Conservation (phyloP, 768 basidiomycete species). For the Lanmaoa rubissima region DNA sequence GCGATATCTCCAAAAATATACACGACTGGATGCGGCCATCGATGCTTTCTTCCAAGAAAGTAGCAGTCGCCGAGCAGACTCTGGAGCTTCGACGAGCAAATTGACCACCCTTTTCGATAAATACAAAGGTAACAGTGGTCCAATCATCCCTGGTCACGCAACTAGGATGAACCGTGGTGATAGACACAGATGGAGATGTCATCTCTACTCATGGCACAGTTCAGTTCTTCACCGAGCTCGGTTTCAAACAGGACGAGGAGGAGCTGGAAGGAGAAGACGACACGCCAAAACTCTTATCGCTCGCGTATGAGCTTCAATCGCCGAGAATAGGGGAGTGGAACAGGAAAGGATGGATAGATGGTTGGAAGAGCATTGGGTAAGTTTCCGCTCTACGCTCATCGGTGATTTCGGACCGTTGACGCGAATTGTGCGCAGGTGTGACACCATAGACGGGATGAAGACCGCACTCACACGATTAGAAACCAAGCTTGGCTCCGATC, state of each 20-base stretch:
- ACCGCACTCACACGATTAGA: slow-evolving; percentile 52
- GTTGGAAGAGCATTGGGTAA: slow-evolving; percentile 74
- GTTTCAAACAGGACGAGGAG: slow-evolving; percentile 33
- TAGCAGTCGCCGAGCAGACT: slow-evolving; percentile 2
- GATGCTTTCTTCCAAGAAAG: slow-evolving; percentile 67
- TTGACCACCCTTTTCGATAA: slow-evolving; percentile 58
- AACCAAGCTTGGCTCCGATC: slow-evolving; percentile 58
- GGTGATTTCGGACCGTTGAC: slow-evolving; percentile 4
- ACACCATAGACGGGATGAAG: slow-evolving; percentile 63
- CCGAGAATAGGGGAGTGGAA: slow-evolving; percentile 72
- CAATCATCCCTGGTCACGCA: background rate
- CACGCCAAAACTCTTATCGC: slow-evolving; percentile 67
- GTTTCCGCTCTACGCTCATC: slow-evolving; percentile 23
- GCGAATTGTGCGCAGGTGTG: slow-evolving; percentile 46
- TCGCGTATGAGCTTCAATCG: slow-evolving; percentile 81
- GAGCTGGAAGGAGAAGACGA: slow-evolving; percentile 74
- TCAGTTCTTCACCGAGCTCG: slow-evolving; percentile 49
- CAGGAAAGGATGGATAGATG: slow-evolving; percentile 70
- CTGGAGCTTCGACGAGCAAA: slow-evolving; percentile 49
- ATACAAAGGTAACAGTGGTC: slow-evolving; percentile 55
- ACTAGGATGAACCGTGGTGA: background rate
- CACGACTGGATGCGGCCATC: slow-evolving; percentile 67
- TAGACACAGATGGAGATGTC: slow-evolving; percentile 58
- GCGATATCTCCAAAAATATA: slow-evolving; percentile 71
- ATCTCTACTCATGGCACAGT: slow-evolving; percentile 82